Evolutionary conservation across 2,329 filamentous ascomycete species (phyloP), one percentile per base, ranked within the genome.

Genomic region (Graphilbum ipis-grandicollis): DNA sequence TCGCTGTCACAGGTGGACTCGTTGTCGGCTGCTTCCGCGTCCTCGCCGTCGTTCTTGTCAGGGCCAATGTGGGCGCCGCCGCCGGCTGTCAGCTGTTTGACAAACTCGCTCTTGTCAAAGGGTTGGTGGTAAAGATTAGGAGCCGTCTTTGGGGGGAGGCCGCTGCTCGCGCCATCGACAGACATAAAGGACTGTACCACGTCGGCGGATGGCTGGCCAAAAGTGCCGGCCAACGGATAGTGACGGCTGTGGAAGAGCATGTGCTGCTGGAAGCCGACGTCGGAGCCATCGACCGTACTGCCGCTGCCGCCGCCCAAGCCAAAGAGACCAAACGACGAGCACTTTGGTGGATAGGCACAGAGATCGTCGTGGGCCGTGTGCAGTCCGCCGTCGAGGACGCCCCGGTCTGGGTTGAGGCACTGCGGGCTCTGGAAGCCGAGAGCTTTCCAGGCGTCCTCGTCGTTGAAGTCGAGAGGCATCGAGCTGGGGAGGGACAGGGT

Each of bases 201-300:
- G n/a, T n/a, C n/a, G n/a, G n/a, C n/a, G n/a, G n/a, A n/a, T n/a
- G n/a, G n/a, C n/a, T n/a, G n/a, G n/a, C n/a, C n/a, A n/a, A n/a
- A n/a, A n/a, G n/a, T n/a, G n/a, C n/a, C n/a, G n/a, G n/a, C n/a
- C n/a, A n/a, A n/a, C n/a, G 42, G 34, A 31, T 35, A 42, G 15
- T 42, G 43, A 19, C 43, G 39, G 5, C 38, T 41, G 37, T 43
- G 43, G 21, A 45, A 43, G 36, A 43, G 41, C 41, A 43, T 42
- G 23, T 43, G 41, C 2, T 39, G 32, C 0, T 39, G 12, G 34
- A 22, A 23, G 31, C 34, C 25, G 25, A 18, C 36, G 21, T 5
- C 23, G 30, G n/a, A n/a, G n/a, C n/a, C n/a, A n/a, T n/a, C n/a
- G n/a, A n/a, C n/a, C n/a, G n/a, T n/a, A n/a, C n/a, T n/a, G n/a